Evolutionary conservation across 75 land plant species (phyloP).

Genomic region (Pseudotsuga menziesii): DNA sequence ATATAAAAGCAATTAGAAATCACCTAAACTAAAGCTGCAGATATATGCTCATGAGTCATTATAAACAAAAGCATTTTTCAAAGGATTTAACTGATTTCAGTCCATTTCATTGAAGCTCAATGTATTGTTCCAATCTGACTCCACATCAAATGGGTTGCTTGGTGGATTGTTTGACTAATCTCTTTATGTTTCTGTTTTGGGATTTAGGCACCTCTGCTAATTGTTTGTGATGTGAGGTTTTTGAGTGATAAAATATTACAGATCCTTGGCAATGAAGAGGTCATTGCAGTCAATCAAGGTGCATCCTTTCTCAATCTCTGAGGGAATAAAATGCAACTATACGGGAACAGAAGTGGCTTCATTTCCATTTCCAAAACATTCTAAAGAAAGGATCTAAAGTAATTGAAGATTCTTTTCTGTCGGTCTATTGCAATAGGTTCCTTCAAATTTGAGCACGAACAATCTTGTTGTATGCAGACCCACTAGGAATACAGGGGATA

Average conservation of each 20-base stretch:
- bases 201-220: conserved; percentile 72
- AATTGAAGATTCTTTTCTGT: not conserved
- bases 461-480: conserved; percentile 22
- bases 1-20: not conserved
- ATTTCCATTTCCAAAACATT: not conserved
- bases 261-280: conserved; percentile 66
- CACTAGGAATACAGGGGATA: conserved; percentile 77
- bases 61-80: not conserved
- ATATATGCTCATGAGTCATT: not conserved
- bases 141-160: not conserved
- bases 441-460: not conserved
- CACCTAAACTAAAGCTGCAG: not conserved
- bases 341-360: not conserved
- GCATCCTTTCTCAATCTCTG: not conserved
- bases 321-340: not conserved
- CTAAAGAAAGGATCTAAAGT: not conserved
- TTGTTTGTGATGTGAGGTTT: conserved; percentile 77
- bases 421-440: not conserved
- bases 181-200: no score
- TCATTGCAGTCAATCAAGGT: conserved; percentile 86
- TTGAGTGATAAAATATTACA: conserved; percentile 40
- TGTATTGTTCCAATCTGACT: not conserved
- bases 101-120: not conserved
- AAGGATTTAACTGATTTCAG: not conserved
- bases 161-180: no score